Conservation (phyloP, 2,329 filamentous ascomycete species). For the Neonectria sp. region DNA sequence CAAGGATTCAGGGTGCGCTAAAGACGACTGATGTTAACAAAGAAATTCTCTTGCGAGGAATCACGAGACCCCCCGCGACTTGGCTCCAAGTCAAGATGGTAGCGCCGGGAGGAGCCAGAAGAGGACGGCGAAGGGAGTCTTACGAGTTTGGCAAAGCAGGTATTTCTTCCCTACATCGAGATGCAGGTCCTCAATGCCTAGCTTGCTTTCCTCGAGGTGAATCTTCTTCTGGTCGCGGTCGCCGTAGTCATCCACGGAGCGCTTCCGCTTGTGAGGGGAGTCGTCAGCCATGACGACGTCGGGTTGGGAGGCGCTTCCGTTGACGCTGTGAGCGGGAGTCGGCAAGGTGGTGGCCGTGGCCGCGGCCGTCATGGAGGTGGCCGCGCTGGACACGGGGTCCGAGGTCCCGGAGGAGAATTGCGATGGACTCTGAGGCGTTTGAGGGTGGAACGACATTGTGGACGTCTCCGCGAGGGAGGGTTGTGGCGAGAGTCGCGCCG, state of each 20-base stretch:
- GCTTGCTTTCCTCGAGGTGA: constrained; percentile 72
- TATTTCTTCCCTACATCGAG: constrained; percentile 78
- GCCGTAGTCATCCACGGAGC: constrained; percentile 68
- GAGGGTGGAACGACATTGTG: constrained; percentile 77
- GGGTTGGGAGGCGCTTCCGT: constrained; percentile 65
- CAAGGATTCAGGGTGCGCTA: constrained; percentile 65
- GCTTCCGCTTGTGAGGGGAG: constrained; percentile 74
- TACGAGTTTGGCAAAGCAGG: constrained; percentile 77
- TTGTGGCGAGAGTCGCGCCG: constrained; percentile 52
- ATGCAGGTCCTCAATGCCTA: constrained; percentile 76
- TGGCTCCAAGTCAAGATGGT: constrained; percentile 42
- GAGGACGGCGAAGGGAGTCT: constrained; percentile 66
- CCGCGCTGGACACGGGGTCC: constrained; percentile 66
- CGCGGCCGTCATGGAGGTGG: constrained; percentile 66
- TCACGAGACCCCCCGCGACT: constrained; percentile 43
- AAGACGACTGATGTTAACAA: constrained; percentile 62
- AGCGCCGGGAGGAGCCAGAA: constrained; percentile 46
- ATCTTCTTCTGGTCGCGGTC: constrained; percentile 73
- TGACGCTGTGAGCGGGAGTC: constrained; percentile 75
- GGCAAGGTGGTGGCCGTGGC: constrained; percentile 69
- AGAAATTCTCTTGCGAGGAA: constrained; percentile 47
- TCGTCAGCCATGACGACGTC: constrained; percentile 66
- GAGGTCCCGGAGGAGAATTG: constrained; percentile 71
- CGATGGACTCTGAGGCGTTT: constrained; percentile 78
- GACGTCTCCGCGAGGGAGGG: constrained; percentile 54